Evolutionary conservation across 83 land plant genomes (phyloP), one percentile per base, ranked within the genome.

Genomic region (Diphasiastrum complanatum): DNA sequence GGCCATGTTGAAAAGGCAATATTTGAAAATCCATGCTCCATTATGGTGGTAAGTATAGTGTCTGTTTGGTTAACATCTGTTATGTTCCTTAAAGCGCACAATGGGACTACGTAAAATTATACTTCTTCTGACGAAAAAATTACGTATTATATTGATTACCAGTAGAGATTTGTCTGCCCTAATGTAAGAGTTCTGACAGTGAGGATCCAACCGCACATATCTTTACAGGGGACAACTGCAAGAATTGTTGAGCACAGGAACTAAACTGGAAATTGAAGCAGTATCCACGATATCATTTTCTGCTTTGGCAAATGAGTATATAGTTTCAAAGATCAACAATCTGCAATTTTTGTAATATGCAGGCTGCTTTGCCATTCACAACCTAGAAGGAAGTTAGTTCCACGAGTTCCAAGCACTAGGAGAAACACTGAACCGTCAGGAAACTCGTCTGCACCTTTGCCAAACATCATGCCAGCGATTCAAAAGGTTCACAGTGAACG

Each of bases 211-310:
- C n/a, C n/a, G n/a, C 59, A 20, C 6, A 16, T 28, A 6, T 1
- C 16, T 8, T n/a, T 61, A 5, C 64, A 61, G 64, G 19, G 33
- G 45, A 2, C 64, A 61, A 25, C 8, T 64, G 3, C 41, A 50
- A 40, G 32, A 18, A 3, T 48, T 64, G 66, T 35, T 64, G 12
- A 32, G 33, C 10, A 5, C 27, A 32, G 66, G 61, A 10, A 38
- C 32, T 6, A 64, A 64, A 28, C 38, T 64, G 18, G 66, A 64
- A 6, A 50, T 64, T 11, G 66, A 64, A 50, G 66, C 56, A 29
- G 19, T 64, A n/a, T 53, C 66, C 16, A 16, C 66, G 4, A 33
- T 33, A 30, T 48, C 53, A 10, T 50, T 64, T 12, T 48, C 57
- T 0, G 28, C 36, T n/a, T 57, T 64, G 1, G 26, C 66, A 35